Base-by-base conservation (phyloP, 805 yeast species). In the Tetrapisispora nanseiensis region DNA sequence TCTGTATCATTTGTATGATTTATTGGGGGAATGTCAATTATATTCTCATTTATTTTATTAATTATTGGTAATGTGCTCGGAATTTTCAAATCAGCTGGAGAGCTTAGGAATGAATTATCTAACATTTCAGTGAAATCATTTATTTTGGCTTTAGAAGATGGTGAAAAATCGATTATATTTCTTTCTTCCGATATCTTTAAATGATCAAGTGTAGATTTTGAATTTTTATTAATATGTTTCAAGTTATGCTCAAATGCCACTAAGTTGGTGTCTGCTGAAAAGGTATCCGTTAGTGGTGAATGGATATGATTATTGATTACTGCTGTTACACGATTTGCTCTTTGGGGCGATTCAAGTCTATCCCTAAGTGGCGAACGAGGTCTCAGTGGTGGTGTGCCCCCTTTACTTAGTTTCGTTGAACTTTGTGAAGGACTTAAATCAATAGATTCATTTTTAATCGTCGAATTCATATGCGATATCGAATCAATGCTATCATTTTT, bases 271-370 rank as follows among this genome's bases (percentile, higher is more conserved):
- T 36, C 37, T 10, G 37, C 2, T n/a, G 18, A 11, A 11, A 15
- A 37, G 16, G 7, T 7, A 13, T 48, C 45, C 29, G 49, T 54
- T 37, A 61, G 41, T 3, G 66, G 66, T 10, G 66, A 62, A 42
- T 54, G 61, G 7, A 61, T 44, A 37, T 56, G 58, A 41, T 61
- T 59, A 33, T 58, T 59, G n/a, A 59, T 56, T 5, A 60, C 54
- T 6, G 61, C 53, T 3, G 62, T 54, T 11, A 57, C 50, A 42
- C 65, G 54, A 38, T 59, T 59, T 3, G 54, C 45, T 35, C 54
- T 48, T 37, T 56, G 60, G 30, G 55, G 57, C 6, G 56, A 51
- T 18, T 47, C 43, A 19, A 46, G 32, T 12, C 46, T 43, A 12
- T 48, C 45, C 24, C 45, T 46, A 12, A 41, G 15, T 13, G 44